Conservation (phyloP, 140 eudicot species). For the Cichorium intybus region DNA sequence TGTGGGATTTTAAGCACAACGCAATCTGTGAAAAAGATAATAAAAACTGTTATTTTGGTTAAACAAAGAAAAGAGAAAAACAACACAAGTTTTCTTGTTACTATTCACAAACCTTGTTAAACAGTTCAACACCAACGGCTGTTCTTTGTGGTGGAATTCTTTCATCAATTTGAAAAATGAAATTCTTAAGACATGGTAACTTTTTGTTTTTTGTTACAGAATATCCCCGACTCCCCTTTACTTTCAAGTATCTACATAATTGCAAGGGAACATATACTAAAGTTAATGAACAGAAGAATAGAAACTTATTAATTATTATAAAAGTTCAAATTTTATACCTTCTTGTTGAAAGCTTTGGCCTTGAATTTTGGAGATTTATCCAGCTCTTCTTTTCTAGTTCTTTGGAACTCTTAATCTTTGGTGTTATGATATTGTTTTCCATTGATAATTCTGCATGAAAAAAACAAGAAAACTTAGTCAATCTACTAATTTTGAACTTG, state of each 20-base stretch:
- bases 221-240: conserved; percentile 71
- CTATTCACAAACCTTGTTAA: conserved; percentile 46
- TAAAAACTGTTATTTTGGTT: neutral
- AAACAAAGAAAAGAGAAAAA: neutral
- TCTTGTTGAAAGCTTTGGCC: conserved; percentile 79
- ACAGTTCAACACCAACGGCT: conserved; percentile 37
- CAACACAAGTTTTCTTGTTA: no score
- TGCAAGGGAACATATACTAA: neutral
- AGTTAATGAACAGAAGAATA: neutral
- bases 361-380: conserved; percentile 67
- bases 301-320: neutral
- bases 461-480: conserved; percentile 17
- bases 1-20: conserved; percentile 44
- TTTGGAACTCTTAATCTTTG: conserved; percentile 47
- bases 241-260: conserved; percentile 65
- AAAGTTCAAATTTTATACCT: conserved; percentile 33
- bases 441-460: conserved; percentile 40
- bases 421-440: conserved; percentile 51
- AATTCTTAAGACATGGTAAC: conserved; percentile 76
- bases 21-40: conserved; percentile 47
- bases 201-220: conserved; percentile 56
- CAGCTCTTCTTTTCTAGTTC: conserved; percentile 60
- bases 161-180: conserved; percentile 62
- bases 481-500: no score
- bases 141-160: conserved; percentile 62